These are phyloP conservation scores for Gilbertella persicaria DNA, from an alignment of 371 early-diverging fungal genomes.

Conservation along the genomic window DNA sequence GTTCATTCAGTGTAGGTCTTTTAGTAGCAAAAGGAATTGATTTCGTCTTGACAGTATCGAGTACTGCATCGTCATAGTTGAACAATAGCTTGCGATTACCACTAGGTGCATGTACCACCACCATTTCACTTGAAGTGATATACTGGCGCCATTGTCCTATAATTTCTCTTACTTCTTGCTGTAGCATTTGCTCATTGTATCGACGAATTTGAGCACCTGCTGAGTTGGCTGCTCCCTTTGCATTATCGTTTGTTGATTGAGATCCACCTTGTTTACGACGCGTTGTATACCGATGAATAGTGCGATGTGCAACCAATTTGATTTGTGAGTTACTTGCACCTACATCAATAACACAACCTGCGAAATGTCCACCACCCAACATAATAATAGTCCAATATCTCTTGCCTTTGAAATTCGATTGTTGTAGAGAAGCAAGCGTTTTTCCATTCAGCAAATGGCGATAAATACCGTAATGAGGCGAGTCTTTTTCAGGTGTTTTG, in stretches of 20 bases:
- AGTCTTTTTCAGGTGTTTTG: slow-evolving; percentile 19
- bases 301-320: slow-evolving; percentile 73
- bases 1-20: slow-evolving; percentile 71
- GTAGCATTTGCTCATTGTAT: slow-evolving; percentile 82
- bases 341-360: slow-evolving; percentile 83
- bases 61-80: slow-evolving; percentile 62
- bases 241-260: slow-evolving; percentile 79
- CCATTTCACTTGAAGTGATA: slow-evolving; percentile 53
- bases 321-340: slow-evolving; percentile 49
- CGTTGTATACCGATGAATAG: slow-evolving; percentile 93
- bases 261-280: slow-evolving; percentile 95
- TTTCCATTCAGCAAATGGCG: slow-evolving; percentile 45
- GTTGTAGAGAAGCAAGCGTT: slow-evolving; percentile 13
- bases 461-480: slow-evolving; percentile 59
- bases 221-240: slow-evolving; percentile 85
- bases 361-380: slow-evolving; percentile 90
- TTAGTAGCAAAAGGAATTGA: slow-evolving; percentile 78
- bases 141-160: slow-evolving; percentile 68
- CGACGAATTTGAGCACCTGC: slow-evolving; percentile 91
- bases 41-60: slow-evolving; percentile 55
- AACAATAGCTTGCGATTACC: slow-evolving; percentile 62
- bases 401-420: slow-evolving; percentile 15
- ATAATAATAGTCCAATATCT: slow-evolving; percentile 81
- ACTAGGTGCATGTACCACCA: slow-evolving; percentile 74
- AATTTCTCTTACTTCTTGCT: slow-evolving; percentile 76